These are phyloP conservation scores for Caryocar brasiliense DNA, from an alignment of 441 rosid genomes.

Conservation along the genomic window DNA sequence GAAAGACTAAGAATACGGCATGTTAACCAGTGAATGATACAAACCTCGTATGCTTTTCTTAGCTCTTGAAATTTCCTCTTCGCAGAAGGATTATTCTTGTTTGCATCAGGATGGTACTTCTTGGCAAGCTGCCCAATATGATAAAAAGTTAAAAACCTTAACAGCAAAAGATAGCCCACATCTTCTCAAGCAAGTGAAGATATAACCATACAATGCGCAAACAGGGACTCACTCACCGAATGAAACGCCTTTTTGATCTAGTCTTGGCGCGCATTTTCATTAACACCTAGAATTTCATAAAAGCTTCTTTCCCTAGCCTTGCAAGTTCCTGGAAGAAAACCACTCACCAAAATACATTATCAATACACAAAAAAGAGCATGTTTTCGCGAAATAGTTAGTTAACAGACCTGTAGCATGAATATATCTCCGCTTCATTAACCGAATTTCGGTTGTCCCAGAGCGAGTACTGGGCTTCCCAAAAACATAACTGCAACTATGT, in stretches of 20 bases:
- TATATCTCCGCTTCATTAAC: conserved; percentile 25
- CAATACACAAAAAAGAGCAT: neutral
- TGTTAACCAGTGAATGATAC: neutral
- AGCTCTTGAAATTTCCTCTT: conserved; percentile 76
- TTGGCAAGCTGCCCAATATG: conserved; percentile 62
- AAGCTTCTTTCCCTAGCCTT: conserved; percentile 35
- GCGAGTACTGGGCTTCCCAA: conserved; percentile 20
- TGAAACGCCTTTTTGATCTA: conserved; percentile 81
- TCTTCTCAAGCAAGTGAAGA: too few relatives aligned
- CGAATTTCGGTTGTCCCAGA: conserved; percentile 24
- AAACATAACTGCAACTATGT: conserved; percentile 25
- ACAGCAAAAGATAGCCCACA: conserved; percentile 1
- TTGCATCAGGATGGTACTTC: conserved; percentile 86
- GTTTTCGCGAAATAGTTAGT: too few relatives aligned
- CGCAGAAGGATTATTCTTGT: conserved; percentile 70
- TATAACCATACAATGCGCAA: too few relatives aligned
- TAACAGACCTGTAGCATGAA: conserved; percentile 73
- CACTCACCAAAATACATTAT: neutral
- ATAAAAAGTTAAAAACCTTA: conserved; percentile 1
- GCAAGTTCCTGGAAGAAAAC: conserved; percentile 25
- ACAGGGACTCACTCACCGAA: conserved; percentile 47
- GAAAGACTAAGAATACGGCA: neutral
- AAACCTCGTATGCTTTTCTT: conserved; percentile 82
- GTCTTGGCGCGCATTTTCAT: conserved; percentile 55
- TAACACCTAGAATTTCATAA: conserved; percentile 74